A percentile compares a stretch with the other conserved stretches of the same genome.
phyloP scores from a whole-genome alignment of 208 protist genomes.

The Crithidia bombi region DNA sequence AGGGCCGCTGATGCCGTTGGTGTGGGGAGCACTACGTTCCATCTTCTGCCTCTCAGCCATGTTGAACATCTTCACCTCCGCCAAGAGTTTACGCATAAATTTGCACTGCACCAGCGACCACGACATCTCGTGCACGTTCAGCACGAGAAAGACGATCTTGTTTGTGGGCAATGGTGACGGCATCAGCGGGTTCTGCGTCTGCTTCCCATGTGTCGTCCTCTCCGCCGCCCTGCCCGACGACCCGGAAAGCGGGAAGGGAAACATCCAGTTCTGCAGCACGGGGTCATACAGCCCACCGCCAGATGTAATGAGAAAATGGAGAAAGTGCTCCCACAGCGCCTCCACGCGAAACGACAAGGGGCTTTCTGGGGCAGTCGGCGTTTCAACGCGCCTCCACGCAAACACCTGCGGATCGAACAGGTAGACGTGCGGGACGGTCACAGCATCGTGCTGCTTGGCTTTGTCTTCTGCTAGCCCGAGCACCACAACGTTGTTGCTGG shows the following conservation, averaged over 20 bases:
- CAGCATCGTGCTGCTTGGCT: conserved; percentile 1
- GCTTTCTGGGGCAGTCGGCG: conserved; percentile 61
- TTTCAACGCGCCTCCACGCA: conserved; percentile 73
- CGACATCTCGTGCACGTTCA: conserved; percentile 65
- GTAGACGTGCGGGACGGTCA: conserved; percentile 53
- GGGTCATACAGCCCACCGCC: conserved; percentile 72
- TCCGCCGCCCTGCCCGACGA: background rate
- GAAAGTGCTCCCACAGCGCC: conserved; percentile 66
- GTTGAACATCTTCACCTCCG: conserved; percentile 41
- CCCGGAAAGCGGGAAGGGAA: conserved; percentile 46
- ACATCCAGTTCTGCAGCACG: conserved; percentile 66
- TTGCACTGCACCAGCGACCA: conserved; percentile 78
- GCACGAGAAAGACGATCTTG: conserved; percentile 73
- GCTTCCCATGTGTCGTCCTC: background rate
- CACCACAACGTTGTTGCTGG: conserved; percentile 57
- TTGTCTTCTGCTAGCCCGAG: conserved; percentile 58
- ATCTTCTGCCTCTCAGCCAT: conserved; percentile 23
- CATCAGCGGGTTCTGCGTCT: background rate
- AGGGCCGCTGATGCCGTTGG: background rate
- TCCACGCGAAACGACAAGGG: conserved; percentile 84
- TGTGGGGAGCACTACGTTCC: conserved; percentile 9
- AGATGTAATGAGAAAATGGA: conserved; percentile 61
- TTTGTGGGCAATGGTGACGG: conserved; percentile 15
- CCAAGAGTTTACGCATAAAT: conserved; percentile 52
- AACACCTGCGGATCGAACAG: conserved; percentile 74